Conservation (phyloP, 352 stramenopile species). For the Globisporangium lucens region DNA sequence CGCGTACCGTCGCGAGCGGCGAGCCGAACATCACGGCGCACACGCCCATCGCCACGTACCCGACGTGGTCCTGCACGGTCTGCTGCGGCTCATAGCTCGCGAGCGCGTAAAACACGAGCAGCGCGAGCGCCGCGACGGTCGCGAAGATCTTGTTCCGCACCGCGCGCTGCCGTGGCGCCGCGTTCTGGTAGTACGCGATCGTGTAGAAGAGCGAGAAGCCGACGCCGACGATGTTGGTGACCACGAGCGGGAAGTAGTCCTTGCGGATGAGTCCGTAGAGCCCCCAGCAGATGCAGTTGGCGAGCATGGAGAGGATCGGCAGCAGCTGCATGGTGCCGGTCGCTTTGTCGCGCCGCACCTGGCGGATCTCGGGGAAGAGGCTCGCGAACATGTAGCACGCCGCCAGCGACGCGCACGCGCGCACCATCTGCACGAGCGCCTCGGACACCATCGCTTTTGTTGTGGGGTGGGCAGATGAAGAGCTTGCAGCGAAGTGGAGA, state of each 20-base stretch:
- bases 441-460: slow-evolving; percentile 19
- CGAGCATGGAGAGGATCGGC: slow-evolving; percentile 57
- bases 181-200: slow-evolving; percentile 37
- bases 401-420: slow-evolving; percentile 39
- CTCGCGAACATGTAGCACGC: slow-evolving; percentile 46
- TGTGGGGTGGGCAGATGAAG: not conserved
- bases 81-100: slow-evolving; percentile 22
- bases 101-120: slow-evolving; percentile 39
- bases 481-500: not conserved
- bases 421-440: slow-evolving; percentile 30
- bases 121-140: slow-evolving; percentile 21
- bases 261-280: slow-evolving; percentile 46
- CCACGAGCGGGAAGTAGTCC: slow-evolving; percentile 53
- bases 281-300: slow-evolving; percentile 56
- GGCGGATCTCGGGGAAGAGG: slow-evolving; percentile 34
- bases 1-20: slow-evolving; percentile 43
- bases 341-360: slow-evolving; percentile 28
- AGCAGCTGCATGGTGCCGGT: slow-evolving; percentile 20
- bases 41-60: slow-evolving; percentile 51
- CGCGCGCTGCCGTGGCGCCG: slow-evolving; percentile 3
- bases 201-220: slow-evolving; percentile 42
- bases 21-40: slow-evolving; percentile 63
- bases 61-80: slow-evolving; percentile 39
- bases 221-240: slow-evolving; percentile 48
- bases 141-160: slow-evolving; percentile 26